Conservation (phyloP, 257 asterid species). For the Cinchona pubescens region DNA sequence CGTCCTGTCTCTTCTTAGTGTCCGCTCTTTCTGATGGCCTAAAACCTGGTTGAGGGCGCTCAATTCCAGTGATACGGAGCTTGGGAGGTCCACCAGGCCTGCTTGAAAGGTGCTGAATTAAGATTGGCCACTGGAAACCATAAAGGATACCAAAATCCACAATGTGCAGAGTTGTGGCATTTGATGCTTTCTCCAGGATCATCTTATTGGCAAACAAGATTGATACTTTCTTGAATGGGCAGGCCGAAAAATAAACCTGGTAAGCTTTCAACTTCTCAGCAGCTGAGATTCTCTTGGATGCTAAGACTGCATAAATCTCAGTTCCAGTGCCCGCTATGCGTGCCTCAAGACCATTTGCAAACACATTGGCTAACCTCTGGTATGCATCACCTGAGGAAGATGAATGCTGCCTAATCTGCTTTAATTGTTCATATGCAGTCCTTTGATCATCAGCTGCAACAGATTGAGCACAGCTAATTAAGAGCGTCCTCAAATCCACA, state of each 20-base stretch:
- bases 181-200: slow-evolving; percentile 42
- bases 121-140: slow-evolving; percentile 91
- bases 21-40: slow-evolving; percentile 74
- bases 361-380: slow-evolving; percentile 73
- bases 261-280: slow-evolving; percentile 75
- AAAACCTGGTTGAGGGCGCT: slow-evolving; percentile 80
- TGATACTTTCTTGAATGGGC: slow-evolving; percentile 72
- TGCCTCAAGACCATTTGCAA: slow-evolving; percentile 76
- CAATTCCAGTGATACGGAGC: slow-evolving; percentile 81
- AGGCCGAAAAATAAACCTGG: slow-evolving; percentile 63
- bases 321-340: slow-evolving; percentile 80
- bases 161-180: slow-evolving; percentile 58
- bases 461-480: slow-evolving; percentile 78
- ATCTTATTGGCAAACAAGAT: slow-evolving; percentile 60
- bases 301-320: slow-evolving; percentile 60
- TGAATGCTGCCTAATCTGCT: slow-evolving; percentile 63
- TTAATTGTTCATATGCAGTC: slow-evolving; percentile 66
- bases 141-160: slow-evolving; percentile 78
- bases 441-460: slow-evolving; percentile 70
- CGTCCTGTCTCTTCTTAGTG: slow-evolving; percentile 78
- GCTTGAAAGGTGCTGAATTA: slow-evolving; percentile 64
- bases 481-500: slow-evolving; percentile 69
- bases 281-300: slow-evolving; percentile 57
- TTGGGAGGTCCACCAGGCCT: slow-evolving; percentile 61
- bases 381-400: slow-evolving; percentile 68